Percentiles rank a stretch among this genome's conserved stretches.
These are phyloP conservation scores for Penicillium roqueforti DNA, from an alignment of 495 filamentous ascomycete genomes.

Conservation along the genomic window DNA sequence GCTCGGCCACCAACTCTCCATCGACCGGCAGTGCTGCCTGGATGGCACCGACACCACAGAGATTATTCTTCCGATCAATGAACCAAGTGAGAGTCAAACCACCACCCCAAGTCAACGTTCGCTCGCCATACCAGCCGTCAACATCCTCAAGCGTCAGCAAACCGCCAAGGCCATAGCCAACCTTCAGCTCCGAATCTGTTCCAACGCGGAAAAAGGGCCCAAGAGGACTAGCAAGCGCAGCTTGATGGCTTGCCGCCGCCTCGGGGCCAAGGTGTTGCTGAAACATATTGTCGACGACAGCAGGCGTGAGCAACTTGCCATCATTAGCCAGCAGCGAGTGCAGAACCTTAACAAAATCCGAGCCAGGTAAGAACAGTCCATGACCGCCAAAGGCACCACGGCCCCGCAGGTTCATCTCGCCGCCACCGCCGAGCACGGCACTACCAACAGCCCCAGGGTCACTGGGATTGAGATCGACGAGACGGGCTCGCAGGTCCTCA, in stretches of 20 bases:
- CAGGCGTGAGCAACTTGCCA: conserved; percentile 38
- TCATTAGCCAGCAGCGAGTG: conserved; percentile 44
- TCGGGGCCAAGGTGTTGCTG: conserved; percentile 39
- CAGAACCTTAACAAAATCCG: conserved; percentile 49
- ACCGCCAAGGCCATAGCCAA: conserved; percentile 28
- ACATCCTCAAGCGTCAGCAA: conserved; percentile 27
- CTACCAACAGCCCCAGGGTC: conserved; percentile 22
- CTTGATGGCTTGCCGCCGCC: conserved; percentile 15
- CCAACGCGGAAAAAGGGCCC: conserved; percentile 30
- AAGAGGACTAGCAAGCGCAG: conserved; percentile 18
- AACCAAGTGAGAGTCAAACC: conserved; percentile 40
- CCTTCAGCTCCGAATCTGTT: conserved; percentile 18
- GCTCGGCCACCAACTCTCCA: conserved; percentile 10
- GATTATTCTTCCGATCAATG: conserved; percentile 43
- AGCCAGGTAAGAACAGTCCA: conserved; percentile 45
- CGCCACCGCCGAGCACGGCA: conserved; percentile 23
- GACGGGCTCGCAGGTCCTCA: conserved; percentile 31
- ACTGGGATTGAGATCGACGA: conserved; percentile 33
- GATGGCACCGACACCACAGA: conserved; percentile 41
- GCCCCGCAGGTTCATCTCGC: conserved; percentile 22
- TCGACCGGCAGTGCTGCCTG: conserved; percentile 38
- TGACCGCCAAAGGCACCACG: conserved; percentile 48
- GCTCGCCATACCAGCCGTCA: conserved; percentile 41
- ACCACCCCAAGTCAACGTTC: conserved; percentile 37
- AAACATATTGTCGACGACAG: conserved; percentile 50